phyloP scores from a whole-genome alignment of 352 stramenopile genomes.

The Globisporangium splendens region DNA sequence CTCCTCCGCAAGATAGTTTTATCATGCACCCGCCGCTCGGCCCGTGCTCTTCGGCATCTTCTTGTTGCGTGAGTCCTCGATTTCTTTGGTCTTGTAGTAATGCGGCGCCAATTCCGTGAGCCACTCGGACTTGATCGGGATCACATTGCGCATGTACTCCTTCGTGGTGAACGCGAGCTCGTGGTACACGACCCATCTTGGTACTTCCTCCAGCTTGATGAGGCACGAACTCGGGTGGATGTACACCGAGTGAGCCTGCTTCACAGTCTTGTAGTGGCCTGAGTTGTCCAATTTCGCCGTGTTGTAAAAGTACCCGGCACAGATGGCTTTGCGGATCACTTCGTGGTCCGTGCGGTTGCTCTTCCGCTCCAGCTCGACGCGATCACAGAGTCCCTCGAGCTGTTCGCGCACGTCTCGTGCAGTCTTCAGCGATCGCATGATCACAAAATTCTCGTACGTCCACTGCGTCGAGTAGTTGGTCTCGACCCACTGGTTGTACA shows the following conservation, averaged over 20 bases:
- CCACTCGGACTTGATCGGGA: slow-evolving; percentile 97
- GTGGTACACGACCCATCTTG: slow-evolving; percentile 97
- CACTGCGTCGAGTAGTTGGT: slow-evolving; percentile 97
- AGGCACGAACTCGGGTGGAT: slow-evolving; percentile 99
- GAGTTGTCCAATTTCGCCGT: slow-evolving; percentile 94
- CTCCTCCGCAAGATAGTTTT: too few relatives aligned
- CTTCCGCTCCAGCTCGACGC: slow-evolving; percentile 94
- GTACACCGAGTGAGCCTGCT: slow-evolving; percentile 95
- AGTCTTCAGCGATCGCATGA: slow-evolving; percentile 96
- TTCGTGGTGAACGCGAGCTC: slow-evolving; percentile 99
- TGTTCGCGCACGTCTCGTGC: slow-evolving; percentile 99
- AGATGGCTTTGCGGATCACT: slow-evolving; percentile 95
- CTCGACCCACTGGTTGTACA: slow-evolving; percentile 98
- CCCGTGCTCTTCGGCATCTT: slow-evolving; percentile 94
- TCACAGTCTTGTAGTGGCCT: slow-evolving; percentile 99
- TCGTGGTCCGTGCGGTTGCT: slow-evolving; percentile 90
- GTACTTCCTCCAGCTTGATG: slow-evolving; percentile 85
- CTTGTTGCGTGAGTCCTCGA: slow-evolving; percentile 94
- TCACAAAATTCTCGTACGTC: slow-evolving; percentile 96
- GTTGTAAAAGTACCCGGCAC: slow-evolving; percentile 99
- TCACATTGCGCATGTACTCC: slow-evolving; percentile 98
- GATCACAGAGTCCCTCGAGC: slow-evolving; percentile 97
- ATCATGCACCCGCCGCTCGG: slow-evolving; percentile 18
- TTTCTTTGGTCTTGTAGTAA: slow-evolving; percentile 98
- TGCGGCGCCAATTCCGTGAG: slow-evolving; percentile 98